Evolutionary conservation across 495 filamentous ascomycete species (phyloP).

Genomic region (Annulohypoxylon bovei): DNA sequence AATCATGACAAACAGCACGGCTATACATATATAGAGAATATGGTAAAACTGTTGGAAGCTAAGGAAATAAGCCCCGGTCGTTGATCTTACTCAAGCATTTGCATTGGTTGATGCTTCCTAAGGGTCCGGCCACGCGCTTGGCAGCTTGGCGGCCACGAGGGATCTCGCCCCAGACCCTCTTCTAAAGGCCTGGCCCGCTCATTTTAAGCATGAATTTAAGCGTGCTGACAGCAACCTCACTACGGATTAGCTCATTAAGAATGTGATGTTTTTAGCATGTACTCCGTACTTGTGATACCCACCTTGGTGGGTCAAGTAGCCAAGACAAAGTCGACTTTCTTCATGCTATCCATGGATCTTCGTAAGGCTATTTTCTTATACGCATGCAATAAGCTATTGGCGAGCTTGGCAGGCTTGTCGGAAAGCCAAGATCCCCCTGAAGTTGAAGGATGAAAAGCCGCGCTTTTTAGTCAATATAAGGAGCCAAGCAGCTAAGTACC

Average conservation of each 20-base stretch:
- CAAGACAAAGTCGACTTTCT: slow-evolving; percentile 22
- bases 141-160: slow-evolving; percentile 49
- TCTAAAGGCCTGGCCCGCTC: slow-evolving; percentile 36
- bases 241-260: slow-evolving; percentile 9
- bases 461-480: background rate
- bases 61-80: slow-evolving; percentile 24
- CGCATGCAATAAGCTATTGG: slow-evolving; percentile 18
- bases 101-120: slow-evolving; percentile 24
- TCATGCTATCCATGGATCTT: background rate
- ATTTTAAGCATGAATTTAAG: slow-evolving; percentile 64
- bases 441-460: background rate
- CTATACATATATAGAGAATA: background rate
- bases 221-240: slow-evolving; percentile 26
- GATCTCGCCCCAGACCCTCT: slow-evolving; percentile 40
- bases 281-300: slow-evolving; percentile 13
- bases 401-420: slow-evolving; percentile 20
- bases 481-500: background rate
- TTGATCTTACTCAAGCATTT: slow-evolving; percentile 14
- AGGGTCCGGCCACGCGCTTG: slow-evolving; percentile 34
- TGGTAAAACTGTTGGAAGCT: slow-evolving; percentile 13
- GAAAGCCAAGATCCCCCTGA: background rate
- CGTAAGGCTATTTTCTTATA: slow-evolving; percentile 11
- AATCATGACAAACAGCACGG: slow-evolving; percentile 15
- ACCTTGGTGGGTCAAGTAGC: slow-evolving; percentile 25
- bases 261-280: slow-evolving; percentile 19